Conservation (phyloP, 2,329 filamentous ascomycete species). For the Didymella arachidicola region DNA sequence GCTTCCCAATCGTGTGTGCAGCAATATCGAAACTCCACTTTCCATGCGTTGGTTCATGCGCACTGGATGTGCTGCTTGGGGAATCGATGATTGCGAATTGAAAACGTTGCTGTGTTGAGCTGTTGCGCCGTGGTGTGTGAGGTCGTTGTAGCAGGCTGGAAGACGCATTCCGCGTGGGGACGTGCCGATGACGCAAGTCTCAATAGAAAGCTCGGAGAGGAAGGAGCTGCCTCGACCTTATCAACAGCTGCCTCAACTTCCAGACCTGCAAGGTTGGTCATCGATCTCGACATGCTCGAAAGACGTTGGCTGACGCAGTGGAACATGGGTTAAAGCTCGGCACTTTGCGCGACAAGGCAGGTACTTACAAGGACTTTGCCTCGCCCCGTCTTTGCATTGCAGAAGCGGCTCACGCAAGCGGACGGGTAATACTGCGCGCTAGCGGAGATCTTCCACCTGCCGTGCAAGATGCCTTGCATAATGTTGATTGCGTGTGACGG, state of each 20-base stretch:
- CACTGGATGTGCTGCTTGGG: slow-evolving; percentile 1
- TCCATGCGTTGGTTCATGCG: neutral
- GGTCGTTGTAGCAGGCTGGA: neutral
- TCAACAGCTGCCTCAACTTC: slow-evolving; percentile 12
- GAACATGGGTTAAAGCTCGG: neutral
- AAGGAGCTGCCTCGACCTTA: slow-evolving; percentile 16
- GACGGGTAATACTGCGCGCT: neutral
- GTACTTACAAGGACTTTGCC: neutral
- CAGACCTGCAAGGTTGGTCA: slow-evolving; percentile 14
- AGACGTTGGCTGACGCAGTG: neutral
- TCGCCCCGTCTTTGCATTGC: neutral
- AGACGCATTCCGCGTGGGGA: slow-evolving; percentile 2
- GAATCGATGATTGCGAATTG: slow-evolving; percentile 4
- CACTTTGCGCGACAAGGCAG: neutral
- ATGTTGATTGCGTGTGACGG: neutral
- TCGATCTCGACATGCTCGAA: neutral
- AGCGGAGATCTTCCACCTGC: neutral
- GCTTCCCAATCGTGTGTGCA: slow-evolving; percentile 7
- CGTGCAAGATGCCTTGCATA: neutral
- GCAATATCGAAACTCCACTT: slow-evolving; percentile 5
- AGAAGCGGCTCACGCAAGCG: neutral
- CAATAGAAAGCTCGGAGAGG: slow-evolving; percentile 5
- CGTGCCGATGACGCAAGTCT: slow-evolving; percentile 4
- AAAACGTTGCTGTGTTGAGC: slow-evolving; percentile 6
- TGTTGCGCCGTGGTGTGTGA: slow-evolving; percentile 4